Evolutionary conservation across 2,329 filamentous ascomycete genomes (phyloP), one percentile per base, ranked within the genome.

Genomic region (Hansfordia pulvinata): DNA sequence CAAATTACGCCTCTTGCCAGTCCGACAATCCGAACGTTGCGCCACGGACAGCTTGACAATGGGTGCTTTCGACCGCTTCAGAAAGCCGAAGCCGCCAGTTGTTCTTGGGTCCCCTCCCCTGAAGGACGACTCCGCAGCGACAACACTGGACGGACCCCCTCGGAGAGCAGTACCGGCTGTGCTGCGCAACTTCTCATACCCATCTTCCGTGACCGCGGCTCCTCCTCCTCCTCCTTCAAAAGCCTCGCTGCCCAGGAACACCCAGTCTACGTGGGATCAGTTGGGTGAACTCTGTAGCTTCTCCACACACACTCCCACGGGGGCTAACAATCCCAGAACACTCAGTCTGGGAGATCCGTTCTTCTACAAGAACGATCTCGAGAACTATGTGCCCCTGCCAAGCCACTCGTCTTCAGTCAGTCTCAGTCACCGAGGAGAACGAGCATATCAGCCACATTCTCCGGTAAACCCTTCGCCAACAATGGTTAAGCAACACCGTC

Each of bases 181-280:
- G 4, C 17, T 40, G 17, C 36, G 45, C 23, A 49, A 49, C 18
- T 49, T 48, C 32, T 47, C 44, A 13, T 49, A 49, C 28, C 46
- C 46, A 11, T 44, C 33, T 10, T 38, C 34, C 22, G 26, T 47
- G 14, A 23, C 22, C 10, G 28, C 28, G 9, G 24, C 26, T 8
- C 26, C 31, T 11, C 17, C 28, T 4, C 32, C 26, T 17, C 30
- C 33, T 10, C 21, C 30, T 9, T 10, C 15, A 10, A n/a, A n/a
- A n/a, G n/a, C n/a, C n/a, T n/a, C n/a, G n/a, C n/a, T n/a, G n/a
- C 16, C 23, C 16, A 25, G 19, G 22, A 23, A 29, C 12, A 27
- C 22, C 2, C 40, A 38, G 26, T 38, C 38, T 6, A 34, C 30
- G 12, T 47, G 43, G 40, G 36, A 45, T 24, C 44, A 44, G 17